phyloP scores from a whole-genome alignment of 495 filamentous ascomycete genomes.

The Durotheca rogersii region DNA sequence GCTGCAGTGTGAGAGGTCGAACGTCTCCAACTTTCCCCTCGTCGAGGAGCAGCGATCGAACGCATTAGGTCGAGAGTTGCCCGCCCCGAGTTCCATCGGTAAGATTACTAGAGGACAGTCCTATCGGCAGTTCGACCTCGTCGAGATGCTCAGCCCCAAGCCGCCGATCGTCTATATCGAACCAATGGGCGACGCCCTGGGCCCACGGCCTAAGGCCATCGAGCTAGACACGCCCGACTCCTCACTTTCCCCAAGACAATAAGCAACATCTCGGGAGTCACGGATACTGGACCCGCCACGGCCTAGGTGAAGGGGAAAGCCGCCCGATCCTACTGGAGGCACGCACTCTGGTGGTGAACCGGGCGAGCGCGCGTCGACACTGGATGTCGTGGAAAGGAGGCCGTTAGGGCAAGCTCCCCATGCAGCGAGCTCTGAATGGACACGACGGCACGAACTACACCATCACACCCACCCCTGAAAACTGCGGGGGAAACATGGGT shows the following conservation, averaged over 20 bases:
- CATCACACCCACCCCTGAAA: constrained; percentile 14
- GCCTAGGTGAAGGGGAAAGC: constrained; percentile 8
- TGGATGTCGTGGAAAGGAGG: constrained; percentile 23
- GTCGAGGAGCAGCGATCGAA: constrained; percentile 19
- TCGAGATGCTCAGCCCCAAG: constrained; percentile 1
- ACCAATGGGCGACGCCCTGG: neutral
- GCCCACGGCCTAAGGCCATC: neutral
- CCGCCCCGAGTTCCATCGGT: constrained; percentile 14
- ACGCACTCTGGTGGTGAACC: constrained; percentile 1
- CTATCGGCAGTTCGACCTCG: constrained; percentile 27
- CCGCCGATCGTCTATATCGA: constrained; percentile 11
- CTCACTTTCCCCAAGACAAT: too few species aligned
- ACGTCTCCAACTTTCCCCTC: constrained; percentile 30
- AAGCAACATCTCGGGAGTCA: neutral
- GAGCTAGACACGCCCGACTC: neutral
- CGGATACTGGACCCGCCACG: neutral
- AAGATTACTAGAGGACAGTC: constrained; percentile 13
- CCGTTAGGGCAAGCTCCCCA: constrained; percentile 21
- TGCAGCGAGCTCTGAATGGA: constrained; percentile 24
- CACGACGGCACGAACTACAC: constrained; percentile 22
- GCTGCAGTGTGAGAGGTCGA: constrained; percentile 20
- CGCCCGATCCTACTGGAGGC: constrained; percentile 8
- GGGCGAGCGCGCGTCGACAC: constrained; percentile 6
- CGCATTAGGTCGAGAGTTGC: constrained; percentile 16
- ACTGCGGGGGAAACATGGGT: constrained; percentile 27